phyloP scores from a whole-genome alignment of 2,329 filamentous ascomycete genomes.

The Balansia obtecta region DNA sequence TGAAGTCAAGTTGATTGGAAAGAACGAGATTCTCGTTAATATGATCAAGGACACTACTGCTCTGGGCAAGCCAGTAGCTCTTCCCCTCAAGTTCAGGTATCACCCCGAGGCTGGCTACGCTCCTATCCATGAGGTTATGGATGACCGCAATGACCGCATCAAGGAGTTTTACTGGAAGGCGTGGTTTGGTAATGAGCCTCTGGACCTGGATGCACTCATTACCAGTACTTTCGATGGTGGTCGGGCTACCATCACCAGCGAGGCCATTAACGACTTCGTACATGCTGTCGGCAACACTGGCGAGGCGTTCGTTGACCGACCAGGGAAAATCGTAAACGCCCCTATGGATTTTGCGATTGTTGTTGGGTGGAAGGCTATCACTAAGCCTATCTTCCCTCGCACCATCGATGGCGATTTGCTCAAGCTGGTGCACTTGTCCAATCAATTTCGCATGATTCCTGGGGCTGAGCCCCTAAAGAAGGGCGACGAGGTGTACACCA shows the following conservation, averaged over 20 bases:
- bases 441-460: constrained; percentile 95
- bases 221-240: constrained; percentile 87
- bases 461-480: constrained; percentile 92
- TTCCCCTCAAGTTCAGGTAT: constrained; percentile 84
- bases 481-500: constrained; percentile 84
- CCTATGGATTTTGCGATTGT: constrained; percentile 99
- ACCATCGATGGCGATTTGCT: constrained; percentile 92
- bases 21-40: constrained; percentile 74
- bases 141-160: constrained; percentile 89
- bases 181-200: constrained; percentile 82
- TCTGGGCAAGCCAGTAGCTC: constrained; percentile 65
- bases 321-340: constrained; percentile 84
- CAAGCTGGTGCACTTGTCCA: constrained; percentile 92
- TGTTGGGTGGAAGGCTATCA: constrained; percentile 98
- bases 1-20: constrained; percentile 62
- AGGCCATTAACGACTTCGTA: constrained; percentile 97
- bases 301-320: constrained; percentile 91
- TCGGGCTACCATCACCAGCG: constrained; percentile 70
- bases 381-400: constrained; percentile 96
- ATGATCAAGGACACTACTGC: constrained; percentile 90
- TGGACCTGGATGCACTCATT: constrained; percentile 75
- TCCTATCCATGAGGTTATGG: constrained; percentile 96
- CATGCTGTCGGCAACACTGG: constrained; percentile 96
- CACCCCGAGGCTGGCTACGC: constrained; percentile 92
- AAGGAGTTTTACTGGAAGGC: constrained; percentile 99